A percentile compares a stretch with the other conserved stretches of the same genome.
Conservation (phyloP, 2,329 filamentous ascomycete species). For the Ophiognomonia clavigignenti-juglandacearum region DNA sequence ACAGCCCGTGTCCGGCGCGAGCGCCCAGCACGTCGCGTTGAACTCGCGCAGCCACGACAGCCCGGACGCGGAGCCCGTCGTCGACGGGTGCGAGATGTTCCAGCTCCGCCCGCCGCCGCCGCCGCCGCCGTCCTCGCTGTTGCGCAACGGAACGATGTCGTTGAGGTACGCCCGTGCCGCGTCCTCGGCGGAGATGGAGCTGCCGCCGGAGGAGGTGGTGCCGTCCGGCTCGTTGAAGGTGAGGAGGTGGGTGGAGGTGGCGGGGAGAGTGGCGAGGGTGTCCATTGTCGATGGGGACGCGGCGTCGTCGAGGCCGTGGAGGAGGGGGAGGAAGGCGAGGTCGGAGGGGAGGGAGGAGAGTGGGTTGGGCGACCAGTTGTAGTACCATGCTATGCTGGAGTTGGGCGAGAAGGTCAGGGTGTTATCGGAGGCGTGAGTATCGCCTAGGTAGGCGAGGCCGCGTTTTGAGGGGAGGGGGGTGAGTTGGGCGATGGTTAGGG, state of each 20-base stretch:
- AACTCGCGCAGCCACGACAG: conserved; percentile 35
- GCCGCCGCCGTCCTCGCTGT: too few species aligned
- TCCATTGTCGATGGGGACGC: conserved; percentile 21
- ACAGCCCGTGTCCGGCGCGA: conserved; percentile 30
- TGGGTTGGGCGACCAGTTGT: conserved; percentile 34
- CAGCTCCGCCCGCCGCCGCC: conserved; percentile 26
- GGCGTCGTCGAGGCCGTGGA: conserved; percentile 32
- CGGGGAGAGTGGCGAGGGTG: conserved; percentile 24
- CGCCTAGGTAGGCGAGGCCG: conserved; percentile 23
- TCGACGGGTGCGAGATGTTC: conserved; percentile 35
- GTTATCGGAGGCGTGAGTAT: conserved; percentile 25
- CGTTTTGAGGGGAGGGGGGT: conserved; percentile 19
- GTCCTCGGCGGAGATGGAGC: conserved; percentile 31
- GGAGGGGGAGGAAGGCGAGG: too few species aligned
- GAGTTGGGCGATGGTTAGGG: neutral
- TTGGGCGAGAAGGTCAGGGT: conserved; percentile 30
- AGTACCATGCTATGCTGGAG: conserved; percentile 37
- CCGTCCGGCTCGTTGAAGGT: conserved; percentile 39
- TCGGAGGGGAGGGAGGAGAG: conserved; percentile 26
- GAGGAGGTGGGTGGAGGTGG: conserved; percentile 33
- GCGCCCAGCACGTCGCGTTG: conserved; percentile 34
- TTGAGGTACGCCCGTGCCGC: conserved; percentile 33
- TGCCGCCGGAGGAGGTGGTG: conserved; percentile 32
- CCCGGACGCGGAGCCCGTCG: conserved; percentile 33
- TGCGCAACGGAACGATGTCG: conserved; percentile 30